Conservation (phyloP, 164 flowering plant species). For the Sextonia rubra region DNA sequence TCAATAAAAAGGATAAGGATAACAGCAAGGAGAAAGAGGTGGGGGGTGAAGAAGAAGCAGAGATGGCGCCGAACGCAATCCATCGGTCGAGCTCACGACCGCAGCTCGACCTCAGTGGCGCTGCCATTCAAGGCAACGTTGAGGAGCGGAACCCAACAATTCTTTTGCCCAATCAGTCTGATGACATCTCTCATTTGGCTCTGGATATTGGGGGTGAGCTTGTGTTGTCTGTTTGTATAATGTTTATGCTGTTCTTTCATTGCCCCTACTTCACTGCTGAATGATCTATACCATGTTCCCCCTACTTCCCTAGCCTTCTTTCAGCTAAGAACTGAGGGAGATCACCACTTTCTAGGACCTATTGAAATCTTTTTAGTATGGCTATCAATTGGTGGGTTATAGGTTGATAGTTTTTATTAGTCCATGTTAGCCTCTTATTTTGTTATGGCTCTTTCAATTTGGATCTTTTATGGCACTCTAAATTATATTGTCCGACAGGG, state of each 20-base stretch:
- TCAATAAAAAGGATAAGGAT: conserved; percentile 6
- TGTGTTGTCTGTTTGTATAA: background rate
- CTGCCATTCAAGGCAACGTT: conserved; percentile 84
- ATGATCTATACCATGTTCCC: too few relatives aligned
- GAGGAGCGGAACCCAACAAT: conserved; percentile 88
- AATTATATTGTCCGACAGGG: background rate
- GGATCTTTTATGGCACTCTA: background rate
- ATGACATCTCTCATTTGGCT: conserved; percentile 89
- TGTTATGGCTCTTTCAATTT: background rate
- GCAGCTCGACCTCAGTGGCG: conserved; percentile 83
- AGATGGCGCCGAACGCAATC: conserved; percentile 58
- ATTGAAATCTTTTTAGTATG: too few relatives aligned
- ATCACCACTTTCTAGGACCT: too few relatives aligned
- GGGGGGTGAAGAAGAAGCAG: conserved; percentile 22
- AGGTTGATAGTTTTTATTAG: too few relatives aligned
- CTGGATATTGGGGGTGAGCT: conserved; percentile 85
- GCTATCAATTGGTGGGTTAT: too few relatives aligned
- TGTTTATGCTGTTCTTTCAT: too few relatives aligned
- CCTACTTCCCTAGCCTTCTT: too few relatives aligned
- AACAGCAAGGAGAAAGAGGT: conserved; percentile 2
- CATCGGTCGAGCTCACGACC: conserved; percentile 78
- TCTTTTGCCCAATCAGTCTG: conserved; percentile 90
- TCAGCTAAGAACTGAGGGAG: too few relatives aligned
- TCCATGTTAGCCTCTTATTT: too few relatives aligned
- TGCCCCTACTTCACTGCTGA: too few relatives aligned